Percentiles rank a stretch among this genome's conserved stretches.
Evolutionary conservation across 306 rosid species (phyloP).

Genomic region (Spatholobus suberectus): DNA sequence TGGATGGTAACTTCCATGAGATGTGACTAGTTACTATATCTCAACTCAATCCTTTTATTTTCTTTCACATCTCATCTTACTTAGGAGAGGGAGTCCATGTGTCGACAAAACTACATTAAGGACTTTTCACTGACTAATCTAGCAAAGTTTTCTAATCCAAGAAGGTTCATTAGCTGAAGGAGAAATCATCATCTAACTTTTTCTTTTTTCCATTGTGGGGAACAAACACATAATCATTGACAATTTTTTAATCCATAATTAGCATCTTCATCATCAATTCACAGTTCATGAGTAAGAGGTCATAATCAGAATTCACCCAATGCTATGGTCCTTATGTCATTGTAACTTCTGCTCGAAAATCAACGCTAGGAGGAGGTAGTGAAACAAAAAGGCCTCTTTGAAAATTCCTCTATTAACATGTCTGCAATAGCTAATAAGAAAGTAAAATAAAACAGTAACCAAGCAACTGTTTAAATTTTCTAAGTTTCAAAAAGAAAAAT

Average conservation of each 20-base stretch:
- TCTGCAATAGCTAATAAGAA: constrained; percentile 17
- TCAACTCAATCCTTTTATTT: background rate
- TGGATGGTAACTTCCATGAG: background rate
- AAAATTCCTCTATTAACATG: constrained; percentile 47
- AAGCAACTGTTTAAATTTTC: background rate
- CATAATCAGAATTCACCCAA: background rate
- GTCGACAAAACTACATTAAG: constrained; percentile 29
- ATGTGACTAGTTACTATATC: background rate
- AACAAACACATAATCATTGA: constrained; percentile 20
- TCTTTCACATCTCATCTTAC: constrained; percentile 7
- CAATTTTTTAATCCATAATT: constrained; percentile 18
- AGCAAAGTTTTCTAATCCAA: background rate
- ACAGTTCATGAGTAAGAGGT: background rate
- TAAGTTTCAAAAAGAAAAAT: background rate
- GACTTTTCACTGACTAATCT: constrained; percentile 19
- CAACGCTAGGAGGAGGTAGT: constrained; percentile 43
- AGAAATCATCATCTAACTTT: constrained; percentile 26
- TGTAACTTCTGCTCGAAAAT: constrained; percentile 41
- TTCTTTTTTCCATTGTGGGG: background rate
- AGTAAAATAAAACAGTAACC: background rate
- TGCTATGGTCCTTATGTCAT: background rate
- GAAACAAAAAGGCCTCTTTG: constrained; percentile 34
- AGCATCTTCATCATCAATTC: constrained; percentile 18
- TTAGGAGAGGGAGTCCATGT: background rate
- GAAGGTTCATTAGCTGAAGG: constrained; percentile 10